phyloP scores from a whole-genome alignment of 306 rosid genomes.

The Canavalia ensiformis region DNA sequence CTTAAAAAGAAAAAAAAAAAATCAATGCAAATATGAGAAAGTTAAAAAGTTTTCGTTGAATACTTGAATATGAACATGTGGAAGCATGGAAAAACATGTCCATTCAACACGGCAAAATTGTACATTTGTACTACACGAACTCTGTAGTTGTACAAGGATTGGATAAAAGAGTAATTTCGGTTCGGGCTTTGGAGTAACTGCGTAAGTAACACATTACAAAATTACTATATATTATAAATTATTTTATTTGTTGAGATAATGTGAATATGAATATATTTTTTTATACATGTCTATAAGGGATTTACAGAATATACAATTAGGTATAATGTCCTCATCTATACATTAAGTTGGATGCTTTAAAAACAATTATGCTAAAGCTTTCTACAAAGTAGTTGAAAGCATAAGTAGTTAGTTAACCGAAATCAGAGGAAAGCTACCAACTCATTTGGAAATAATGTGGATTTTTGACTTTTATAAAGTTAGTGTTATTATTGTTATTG shows the following conservation, averaged over 20 bases:
- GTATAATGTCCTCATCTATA: slow-evolving; percentile 26
- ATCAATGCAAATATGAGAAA: not conserved
- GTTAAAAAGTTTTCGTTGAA: no score
- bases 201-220: not conserved
- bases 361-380: slow-evolving; percentile 15
- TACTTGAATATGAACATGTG: not conserved
- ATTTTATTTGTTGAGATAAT: slow-evolving; percentile 5
- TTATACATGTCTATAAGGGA: not conserved
- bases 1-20: not conserved
- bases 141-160: slow-evolving; percentile 40
- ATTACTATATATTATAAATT: not conserved
- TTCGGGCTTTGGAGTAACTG: not conserved
- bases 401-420: slow-evolving; percentile 49
- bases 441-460: slow-evolving; percentile 4
- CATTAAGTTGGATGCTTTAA: slow-evolving; percentile 7
- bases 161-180: slow-evolving; percentile 40
- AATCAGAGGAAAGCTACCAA: slow-evolving; percentile 19
- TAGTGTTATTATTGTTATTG: not conserved
- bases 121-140: slow-evolving; percentile 45
- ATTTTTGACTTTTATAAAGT: not conserved
- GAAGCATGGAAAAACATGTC: not conserved
- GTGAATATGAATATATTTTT: not conserved
- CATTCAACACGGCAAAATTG: slow-evolving; percentile 22
- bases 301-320: slow-evolving; percentile 24
- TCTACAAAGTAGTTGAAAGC: slow-evolving; percentile 44